Conservation (phyloP, 139 green algal species). For the Volvox africanus region DNA sequence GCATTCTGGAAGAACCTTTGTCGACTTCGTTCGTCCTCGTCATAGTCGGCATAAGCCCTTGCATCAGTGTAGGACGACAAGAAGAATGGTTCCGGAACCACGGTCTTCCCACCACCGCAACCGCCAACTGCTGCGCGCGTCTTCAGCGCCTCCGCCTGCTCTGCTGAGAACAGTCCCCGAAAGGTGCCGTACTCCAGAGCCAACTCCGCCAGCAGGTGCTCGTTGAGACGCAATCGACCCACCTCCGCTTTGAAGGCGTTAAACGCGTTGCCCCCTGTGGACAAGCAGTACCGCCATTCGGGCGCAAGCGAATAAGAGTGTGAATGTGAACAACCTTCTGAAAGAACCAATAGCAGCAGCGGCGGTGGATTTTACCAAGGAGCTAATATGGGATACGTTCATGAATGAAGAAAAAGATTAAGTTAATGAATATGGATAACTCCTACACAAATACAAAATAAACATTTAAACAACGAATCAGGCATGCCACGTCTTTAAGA, state of each 20-base stretch:
- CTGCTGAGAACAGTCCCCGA: not conserved
- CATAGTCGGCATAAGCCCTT: not conserved
- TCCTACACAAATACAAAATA: no score
- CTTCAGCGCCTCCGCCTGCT: not conserved
- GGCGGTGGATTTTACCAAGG: no score
- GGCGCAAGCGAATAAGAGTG: no score
- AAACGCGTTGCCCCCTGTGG: conserved; percentile 45
- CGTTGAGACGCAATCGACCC: conserved; percentile 52
- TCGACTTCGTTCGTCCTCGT: not conserved
- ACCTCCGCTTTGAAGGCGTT: conserved; percentile 43
- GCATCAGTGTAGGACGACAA: not conserved
- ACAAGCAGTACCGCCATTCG: no score
- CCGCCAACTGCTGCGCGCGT: not conserved
- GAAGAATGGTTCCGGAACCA: not conserved
- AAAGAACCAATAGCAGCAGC: no score
- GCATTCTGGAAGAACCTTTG: not conserved
- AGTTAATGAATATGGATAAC: no score
- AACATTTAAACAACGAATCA: no score
- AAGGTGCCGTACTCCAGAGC: conserved; percentile 22
- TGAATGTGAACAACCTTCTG: no score
- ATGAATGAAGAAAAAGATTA: no score
- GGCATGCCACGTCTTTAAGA: no score
- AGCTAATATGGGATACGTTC: no score
- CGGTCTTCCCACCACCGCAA: not conserved
- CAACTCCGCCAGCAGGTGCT: conserved; percentile 42